Percentiles rank a stretch among this genome's conserved stretches.
These are phyloP conservation scores for Canna indica DNA, from an alignment of 176 grass and related monocot species.

Conservation along the genomic window DNA sequence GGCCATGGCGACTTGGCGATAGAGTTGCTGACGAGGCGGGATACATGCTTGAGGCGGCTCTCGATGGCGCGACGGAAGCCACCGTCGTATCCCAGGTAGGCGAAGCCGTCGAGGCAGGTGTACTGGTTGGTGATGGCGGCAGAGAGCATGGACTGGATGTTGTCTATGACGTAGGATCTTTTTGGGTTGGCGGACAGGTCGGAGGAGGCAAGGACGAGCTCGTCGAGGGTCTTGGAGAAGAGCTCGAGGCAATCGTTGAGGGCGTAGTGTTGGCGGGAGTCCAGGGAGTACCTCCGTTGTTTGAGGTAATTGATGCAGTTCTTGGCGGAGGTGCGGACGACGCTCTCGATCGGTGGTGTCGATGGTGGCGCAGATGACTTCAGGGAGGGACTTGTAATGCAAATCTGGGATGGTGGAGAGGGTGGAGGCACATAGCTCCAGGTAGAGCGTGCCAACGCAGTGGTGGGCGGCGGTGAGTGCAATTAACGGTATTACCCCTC, in stretches of 20 bases:
- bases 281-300: conserved; percentile 1
- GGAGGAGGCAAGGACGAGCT: conserved; percentile 27
- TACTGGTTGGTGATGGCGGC: conserved; percentile 82
- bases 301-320: conserved; percentile 51
- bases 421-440: conserved; percentile 50
- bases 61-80: conserved; percentile 36
- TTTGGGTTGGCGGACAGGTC: conserved; percentile 18
- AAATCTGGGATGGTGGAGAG: conserved; percentile 48
- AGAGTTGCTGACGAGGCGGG: conserved; percentile 69
- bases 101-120: conserved; percentile 72
- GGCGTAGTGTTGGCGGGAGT: conserved; percentile 28
- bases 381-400: conserved; percentile 40
- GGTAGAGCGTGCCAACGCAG: conserved; percentile 69
- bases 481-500: no score
- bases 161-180: conserved; percentile 13
- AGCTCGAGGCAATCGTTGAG: conserved; percentile 64
- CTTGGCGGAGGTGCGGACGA: conserved; percentile 21
- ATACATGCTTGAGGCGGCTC: conserved; percentile 25
- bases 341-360: conserved; percentile 41
- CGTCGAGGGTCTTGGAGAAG: conserved; percentile 50
- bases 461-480: conserved; percentile 22
- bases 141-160: conserved; percentile 57
- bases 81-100: conserved; percentile 27
- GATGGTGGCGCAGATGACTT: conserved; percentile 36
- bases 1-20: conserved; percentile 75